These are phyloP conservation scores for Syzygium syzygioides DNA, from an alignment of 441 rosid genomes.

Conservation along the genomic window DNA sequence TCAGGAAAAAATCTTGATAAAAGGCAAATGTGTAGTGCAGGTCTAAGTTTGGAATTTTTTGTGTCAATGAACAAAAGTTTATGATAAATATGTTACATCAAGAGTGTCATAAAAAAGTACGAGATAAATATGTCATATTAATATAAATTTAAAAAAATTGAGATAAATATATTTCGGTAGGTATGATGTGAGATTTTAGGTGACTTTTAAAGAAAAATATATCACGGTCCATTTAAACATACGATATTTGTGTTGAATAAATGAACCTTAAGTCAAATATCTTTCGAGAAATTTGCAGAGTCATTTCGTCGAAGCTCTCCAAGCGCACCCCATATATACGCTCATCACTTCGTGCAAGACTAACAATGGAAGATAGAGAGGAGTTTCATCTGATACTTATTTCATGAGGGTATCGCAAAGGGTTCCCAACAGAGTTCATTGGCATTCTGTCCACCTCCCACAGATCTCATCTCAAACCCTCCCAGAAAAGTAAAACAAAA, in stretches of 20 bases:
- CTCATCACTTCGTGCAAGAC: background rate
- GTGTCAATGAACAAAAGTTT: too few species aligned
- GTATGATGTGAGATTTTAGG: too few species aligned
- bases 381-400: background rate
- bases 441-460: conserved; percentile 72
- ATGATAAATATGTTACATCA: too few species aligned
- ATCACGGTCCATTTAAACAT: background rate
- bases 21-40: too few species aligned
- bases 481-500: background rate
- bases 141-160: too few species aligned
- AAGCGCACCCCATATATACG: background rate
- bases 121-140: too few species aligned
- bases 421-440: conserved; percentile 69
- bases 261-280: background rate
- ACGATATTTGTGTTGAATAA: background rate
- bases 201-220: background rate
- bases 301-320: background rate
- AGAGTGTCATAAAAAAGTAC: too few species aligned
- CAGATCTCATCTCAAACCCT: background rate
- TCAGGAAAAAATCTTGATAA: too few species aligned
- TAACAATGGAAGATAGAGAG: background rate
- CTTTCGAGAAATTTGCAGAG: background rate
- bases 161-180: too few species aligned
- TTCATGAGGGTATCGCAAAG: conserved; percentile 34
- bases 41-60: too few species aligned